phyloP scores from a whole-genome alignment of 2,329 filamentous ascomycete genomes.

The Cladosporium sp. region DNA sequence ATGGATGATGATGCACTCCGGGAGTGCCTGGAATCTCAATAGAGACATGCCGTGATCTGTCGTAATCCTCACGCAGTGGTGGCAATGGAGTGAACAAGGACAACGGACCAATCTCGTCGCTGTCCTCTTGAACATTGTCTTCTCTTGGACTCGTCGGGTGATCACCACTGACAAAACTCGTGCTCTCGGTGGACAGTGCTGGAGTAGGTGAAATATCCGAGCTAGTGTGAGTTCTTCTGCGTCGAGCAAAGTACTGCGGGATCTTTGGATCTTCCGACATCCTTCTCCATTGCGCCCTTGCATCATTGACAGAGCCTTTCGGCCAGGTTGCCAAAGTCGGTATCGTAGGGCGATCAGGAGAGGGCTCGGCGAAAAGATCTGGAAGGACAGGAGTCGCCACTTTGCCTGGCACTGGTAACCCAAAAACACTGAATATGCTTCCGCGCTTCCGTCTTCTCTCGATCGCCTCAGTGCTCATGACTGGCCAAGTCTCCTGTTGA shows the following conservation, averaged over 20 bases:
- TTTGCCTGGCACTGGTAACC: slow-evolving; percentile 11
- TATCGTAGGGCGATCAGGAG: background rate
- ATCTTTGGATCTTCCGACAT: background rate
- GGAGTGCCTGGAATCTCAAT: slow-evolving; percentile 10
- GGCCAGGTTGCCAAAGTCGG: background rate
- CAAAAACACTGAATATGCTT: slow-evolving; percentile 19
- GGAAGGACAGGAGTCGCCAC: background rate
- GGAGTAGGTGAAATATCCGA: background rate
- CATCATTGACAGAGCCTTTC: background rate
- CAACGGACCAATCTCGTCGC: background rate
- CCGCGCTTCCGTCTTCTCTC: slow-evolving; percentile 17
- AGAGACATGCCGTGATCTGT: slow-evolving; percentile 9
- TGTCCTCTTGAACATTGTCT: background rate
- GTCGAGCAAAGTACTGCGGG: background rate
- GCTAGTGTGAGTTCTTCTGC: background rate
- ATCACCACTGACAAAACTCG: background rate
- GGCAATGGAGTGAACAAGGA: slow-evolving; percentile 8
- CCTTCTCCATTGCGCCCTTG: background rate
- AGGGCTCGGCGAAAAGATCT: background rate
- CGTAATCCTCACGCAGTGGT: slow-evolving; percentile 11
- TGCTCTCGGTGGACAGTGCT: background rate
- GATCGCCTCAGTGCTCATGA: background rate
- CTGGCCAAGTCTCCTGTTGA: background rate
- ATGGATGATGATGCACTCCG: slow-evolving; percentile 4
- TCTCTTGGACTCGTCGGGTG: background rate